phyloP scores from a whole-genome alignment of 129 eudicot species.

The Pseudognaphalium luteoalbum region DNA sequence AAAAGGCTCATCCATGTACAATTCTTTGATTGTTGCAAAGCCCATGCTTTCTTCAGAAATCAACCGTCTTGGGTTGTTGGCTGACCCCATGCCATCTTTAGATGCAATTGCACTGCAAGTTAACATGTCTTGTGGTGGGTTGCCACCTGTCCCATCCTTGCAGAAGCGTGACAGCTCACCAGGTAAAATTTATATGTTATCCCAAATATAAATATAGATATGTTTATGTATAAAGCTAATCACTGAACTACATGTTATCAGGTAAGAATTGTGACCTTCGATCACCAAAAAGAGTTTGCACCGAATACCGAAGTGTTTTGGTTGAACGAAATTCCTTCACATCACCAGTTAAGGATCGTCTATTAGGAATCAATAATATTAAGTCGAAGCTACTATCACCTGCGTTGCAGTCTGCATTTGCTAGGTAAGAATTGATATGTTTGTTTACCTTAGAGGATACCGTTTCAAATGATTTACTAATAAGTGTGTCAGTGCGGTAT shows the following conservation, averaged over 20 bases:
- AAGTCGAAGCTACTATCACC: constrained; percentile 75
- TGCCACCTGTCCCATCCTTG: constrained; percentile 56
- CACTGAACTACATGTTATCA: constrained; percentile 27
- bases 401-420: constrained; percentile 91
- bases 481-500: background rate
- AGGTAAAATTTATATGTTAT: constrained; percentile 43
- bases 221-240: constrained; percentile 5
- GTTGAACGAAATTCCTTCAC: constrained; percentile 93
- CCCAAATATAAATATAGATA: background rate
- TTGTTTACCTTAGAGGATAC: background rate
- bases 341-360: constrained; percentile 95
- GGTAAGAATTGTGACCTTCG: constrained; percentile 71
- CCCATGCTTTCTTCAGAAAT: constrained; percentile 77
- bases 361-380: constrained; percentile 62
- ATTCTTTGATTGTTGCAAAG: constrained; percentile 78
- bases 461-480: background rate
- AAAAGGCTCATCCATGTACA: constrained; percentile 96
- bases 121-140: constrained; percentile 61
- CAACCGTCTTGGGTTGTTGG: constrained; percentile 78
- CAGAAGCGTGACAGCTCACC: constrained; percentile 59
- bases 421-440: constrained; percentile 54
- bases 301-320: constrained; percentile 80
- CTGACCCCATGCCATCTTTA: constrained; percentile 94
- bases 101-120: constrained; percentile 82
- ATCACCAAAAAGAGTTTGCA: constrained; percentile 86